A percentile compares a stretch with the other conserved stretches of the same genome.
These are phyloP conservation scores for Aspergillus fischeri DNA, from an alignment of 2,329 filamentous ascomycete genomes.

Conservation along the genomic window DNA sequence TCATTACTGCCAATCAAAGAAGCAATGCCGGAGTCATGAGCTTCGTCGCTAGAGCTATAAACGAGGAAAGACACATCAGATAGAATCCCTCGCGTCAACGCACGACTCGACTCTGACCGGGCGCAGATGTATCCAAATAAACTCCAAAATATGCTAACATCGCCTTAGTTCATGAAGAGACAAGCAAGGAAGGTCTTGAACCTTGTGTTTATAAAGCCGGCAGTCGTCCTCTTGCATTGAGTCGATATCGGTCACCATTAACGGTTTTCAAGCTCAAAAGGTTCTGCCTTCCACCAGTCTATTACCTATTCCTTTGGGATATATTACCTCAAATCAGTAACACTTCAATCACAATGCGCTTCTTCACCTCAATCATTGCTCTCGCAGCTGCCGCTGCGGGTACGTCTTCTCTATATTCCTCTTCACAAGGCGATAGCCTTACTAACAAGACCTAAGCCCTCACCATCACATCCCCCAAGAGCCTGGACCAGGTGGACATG, in stretches of 20 bases:
- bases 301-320: not conserved
- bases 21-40: not conserved
- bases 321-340: not conserved
- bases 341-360: slow-evolving; percentile 22
- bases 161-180: not conserved
- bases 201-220: not conserved
- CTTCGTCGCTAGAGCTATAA: not conserved
- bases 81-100: not conserved
- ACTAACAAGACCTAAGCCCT: slow-evolving; percentile 24
- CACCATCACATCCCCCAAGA: slow-evolving; percentile 31
- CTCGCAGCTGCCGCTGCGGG: slow-evolving; percentile 27
- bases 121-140: not conserved
- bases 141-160: not conserved
- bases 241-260: not conserved
- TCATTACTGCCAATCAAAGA: not conserved
- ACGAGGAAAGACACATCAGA: not conserved
- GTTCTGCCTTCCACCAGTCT: not conserved
- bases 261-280: not conserved
- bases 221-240: not conserved
- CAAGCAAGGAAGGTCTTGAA: not conserved
- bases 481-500: slow-evolving; percentile 29
- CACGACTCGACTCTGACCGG: not conserved
- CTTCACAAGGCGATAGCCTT: not conserved
- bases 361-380: slow-evolving; percentile 22
- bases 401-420: slow-evolving; percentile 10